phyloP scores from a whole-genome alignment of 2,329 filamentous ascomycete species.

The Cladobotryum mycophilum region DNA sequence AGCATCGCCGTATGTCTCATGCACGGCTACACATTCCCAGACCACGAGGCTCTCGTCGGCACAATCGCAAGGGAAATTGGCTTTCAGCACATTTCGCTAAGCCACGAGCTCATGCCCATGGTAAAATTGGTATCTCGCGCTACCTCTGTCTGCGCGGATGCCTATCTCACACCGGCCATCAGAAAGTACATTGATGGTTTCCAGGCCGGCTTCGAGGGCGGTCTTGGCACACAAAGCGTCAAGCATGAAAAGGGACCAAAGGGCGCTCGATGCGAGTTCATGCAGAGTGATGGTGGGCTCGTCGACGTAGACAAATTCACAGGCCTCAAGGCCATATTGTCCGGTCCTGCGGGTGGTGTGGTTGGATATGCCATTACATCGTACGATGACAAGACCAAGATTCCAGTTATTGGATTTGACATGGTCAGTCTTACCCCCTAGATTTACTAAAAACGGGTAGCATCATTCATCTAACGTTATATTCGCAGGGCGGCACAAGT shows the following conservation, averaged over 20 bases:
- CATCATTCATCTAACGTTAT: background rate
- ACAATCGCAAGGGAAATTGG: conserved; percentile 72
- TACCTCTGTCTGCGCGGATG: conserved; percentile 38
- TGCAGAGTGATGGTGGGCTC: conserved; percentile 77
- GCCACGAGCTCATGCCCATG: conserved; percentile 37
- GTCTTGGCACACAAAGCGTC: conserved; percentile 69
- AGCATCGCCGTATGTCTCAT: conserved; percentile 88
- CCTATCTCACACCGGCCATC: conserved; percentile 38
- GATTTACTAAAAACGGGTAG: background rate
- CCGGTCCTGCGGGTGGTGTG: conserved; percentile 86
- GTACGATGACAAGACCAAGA: conserved; percentile 75
- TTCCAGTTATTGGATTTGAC: conserved; percentile 87
- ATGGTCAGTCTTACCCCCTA: conserved; percentile 47
- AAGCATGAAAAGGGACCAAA: conserved; percentile 57
- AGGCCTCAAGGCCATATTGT: conserved; percentile 77
- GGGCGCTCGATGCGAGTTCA: conserved; percentile 84
- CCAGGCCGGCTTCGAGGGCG: conserved; percentile 71
- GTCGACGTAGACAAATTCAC: conserved; percentile 76
- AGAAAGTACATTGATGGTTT: conserved; percentile 60
- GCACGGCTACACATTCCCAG: conserved; percentile 87
- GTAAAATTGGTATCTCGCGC: conserved; percentile 38
- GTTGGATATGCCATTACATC: conserved; percentile 89
- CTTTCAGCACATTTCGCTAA: conserved; percentile 61
- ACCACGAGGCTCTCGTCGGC: conserved; percentile 75
- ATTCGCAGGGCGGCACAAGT: conserved; percentile 63